These are phyloP conservation scores for Russula foetens DNA, from an alignment of 768 basidiomycete genomes.

Conservation along the genomic window DNA sequence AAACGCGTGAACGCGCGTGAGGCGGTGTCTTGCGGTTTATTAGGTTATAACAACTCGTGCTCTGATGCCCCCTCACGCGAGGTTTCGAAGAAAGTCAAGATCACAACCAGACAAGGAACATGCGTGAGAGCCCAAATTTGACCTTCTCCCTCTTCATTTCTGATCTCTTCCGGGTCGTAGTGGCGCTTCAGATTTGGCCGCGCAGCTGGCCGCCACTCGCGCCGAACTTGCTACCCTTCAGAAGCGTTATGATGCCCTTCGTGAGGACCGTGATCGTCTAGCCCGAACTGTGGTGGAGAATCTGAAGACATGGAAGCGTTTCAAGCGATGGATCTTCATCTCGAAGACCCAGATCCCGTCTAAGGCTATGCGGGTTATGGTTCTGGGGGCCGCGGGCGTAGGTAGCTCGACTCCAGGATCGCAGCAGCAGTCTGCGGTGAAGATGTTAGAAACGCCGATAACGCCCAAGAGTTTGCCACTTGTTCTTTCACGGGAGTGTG, in stretches of 20 bases:
- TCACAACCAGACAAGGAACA: neutral
- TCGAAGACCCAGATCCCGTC: neutral
- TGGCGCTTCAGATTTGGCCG: neutral
- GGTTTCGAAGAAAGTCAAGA: neutral
- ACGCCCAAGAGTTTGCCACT: conserved; percentile 4
- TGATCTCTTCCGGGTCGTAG: neutral
- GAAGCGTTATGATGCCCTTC: conserved; percentile 11
- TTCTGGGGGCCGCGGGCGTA: neutral
- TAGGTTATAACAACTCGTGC: neutral
- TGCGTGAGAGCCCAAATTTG: neutral
- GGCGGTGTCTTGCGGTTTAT: no score
- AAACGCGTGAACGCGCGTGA: no score
- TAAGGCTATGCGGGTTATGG: neutral
- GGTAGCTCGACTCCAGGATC: neutral
- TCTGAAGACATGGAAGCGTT: conserved; percentile 10
- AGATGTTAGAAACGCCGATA: conserved; percentile 9
- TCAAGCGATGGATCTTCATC: conserved; percentile 8
- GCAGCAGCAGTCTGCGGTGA: neutral
- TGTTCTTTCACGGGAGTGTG: neutral
- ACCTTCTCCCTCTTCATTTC: neutral
- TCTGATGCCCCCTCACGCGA: neutral
- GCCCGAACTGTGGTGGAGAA: neutral
- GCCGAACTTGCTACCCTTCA: conserved; percentile 7
- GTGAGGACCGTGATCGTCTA: conserved; percentile 2
- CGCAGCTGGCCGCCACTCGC: neutral